Base-by-base conservation (phyloP, 2,329 filamentous ascomycete species). In the Colletotrichum viniferum region DNA sequence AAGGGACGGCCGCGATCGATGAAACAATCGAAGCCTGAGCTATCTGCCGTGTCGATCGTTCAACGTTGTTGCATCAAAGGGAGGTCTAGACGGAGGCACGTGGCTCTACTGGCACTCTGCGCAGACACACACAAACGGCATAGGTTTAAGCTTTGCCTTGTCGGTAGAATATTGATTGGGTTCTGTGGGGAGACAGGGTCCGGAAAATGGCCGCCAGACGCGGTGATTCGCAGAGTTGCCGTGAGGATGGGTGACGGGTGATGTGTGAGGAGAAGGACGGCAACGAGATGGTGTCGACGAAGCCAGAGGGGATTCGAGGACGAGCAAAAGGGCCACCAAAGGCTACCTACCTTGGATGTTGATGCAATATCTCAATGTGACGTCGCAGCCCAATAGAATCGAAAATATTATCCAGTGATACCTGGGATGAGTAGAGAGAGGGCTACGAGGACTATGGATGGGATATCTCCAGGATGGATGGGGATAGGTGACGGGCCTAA, bases 151-250 rank as follows among this genome's bases (percentile, higher is more conserved):
- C 62, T 72, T 62, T 67, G 24, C 58, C 43, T 55, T 72, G 68
- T 74, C 38, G 72, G 68, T 43, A 61, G 48, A 69, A 34, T 34
- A 58, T 28, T 66, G 30, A 68, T 62, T 66, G 61, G 38, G 34
- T 68, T 75, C 30, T 63, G 68, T 63, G 69, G 67, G 73, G 69
- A 72, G 58, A 68, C 69, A 62, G 36, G 62, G 56, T 69, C 36
- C 36, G 18, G 30, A 62, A 63, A 55, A 28, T 21, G 13, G 21
- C 38, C 61, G 58, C 32, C 55, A 63, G 13, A 66, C 69, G 30
- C 48, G 8, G 61, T 30, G 43, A 58, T 62, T 75, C 43, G 62
- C 16, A 36, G 62, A 38, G 24, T 32, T 61, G 21, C 36, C 1
- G 21, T 21, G 43, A 48, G 18, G n/a, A 43, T 21, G 24, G n/a